Percentiles rank a stretch among this genome's conserved stretches.
Evolutionary conservation across 768 basidiomycete species (phyloP).

Genomic region (Scleroderma bovista): DNA sequence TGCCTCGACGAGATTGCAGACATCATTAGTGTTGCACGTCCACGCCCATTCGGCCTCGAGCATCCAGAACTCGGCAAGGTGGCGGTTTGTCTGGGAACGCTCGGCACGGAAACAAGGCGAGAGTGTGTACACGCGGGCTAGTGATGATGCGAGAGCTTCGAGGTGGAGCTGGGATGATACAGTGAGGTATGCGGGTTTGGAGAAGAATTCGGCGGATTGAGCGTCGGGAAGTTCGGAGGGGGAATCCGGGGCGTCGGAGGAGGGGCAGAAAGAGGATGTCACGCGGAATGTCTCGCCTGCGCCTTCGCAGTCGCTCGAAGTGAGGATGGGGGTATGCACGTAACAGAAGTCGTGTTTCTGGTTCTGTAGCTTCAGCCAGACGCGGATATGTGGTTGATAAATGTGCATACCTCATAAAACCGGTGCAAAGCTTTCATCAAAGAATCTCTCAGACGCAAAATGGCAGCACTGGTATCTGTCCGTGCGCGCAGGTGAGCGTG

Average conservation of each 20-base stretch:
- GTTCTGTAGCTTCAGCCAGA: neutral
- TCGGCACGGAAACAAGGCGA: slow-evolving; percentile 95
- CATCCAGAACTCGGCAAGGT: slow-evolving; percentile 99
- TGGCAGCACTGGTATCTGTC: slow-evolving; percentile 62
- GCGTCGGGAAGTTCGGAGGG: slow-evolving; percentile 7
- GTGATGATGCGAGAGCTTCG: slow-evolving; percentile 73
- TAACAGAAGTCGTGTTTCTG: slow-evolving; percentile 77
- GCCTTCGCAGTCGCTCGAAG: slow-evolving; percentile 91
- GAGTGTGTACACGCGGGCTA: slow-evolving; percentile 86
- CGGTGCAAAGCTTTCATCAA: slow-evolving; percentile 51
- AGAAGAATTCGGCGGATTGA: slow-evolving; percentile 57
- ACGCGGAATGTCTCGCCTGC: slow-evolving; percentile 89
- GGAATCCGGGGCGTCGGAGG: slow-evolving; percentile 9
- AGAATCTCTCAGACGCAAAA: slow-evolving; percentile 67
- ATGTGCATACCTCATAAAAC: slow-evolving; percentile 62
- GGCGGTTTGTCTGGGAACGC: slow-evolving; percentile 79
- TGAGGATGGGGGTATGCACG: slow-evolving; percentile 82
- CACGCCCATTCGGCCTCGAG: slow-evolving; percentile 92
- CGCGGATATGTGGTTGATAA: neutral
- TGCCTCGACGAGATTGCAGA: slow-evolving; percentile 55
- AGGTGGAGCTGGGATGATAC: slow-evolving; percentile 96
- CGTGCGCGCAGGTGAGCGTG: slow-evolving; percentile 85
- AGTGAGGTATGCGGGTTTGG: slow-evolving; percentile 74
- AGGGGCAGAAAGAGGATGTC: slow-evolving; percentile 28
- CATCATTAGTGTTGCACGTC: slow-evolving; percentile 37